Evolutionary conservation across 257 asterid species (phyloP).

Genomic region (Cordia subcordata): DNA sequence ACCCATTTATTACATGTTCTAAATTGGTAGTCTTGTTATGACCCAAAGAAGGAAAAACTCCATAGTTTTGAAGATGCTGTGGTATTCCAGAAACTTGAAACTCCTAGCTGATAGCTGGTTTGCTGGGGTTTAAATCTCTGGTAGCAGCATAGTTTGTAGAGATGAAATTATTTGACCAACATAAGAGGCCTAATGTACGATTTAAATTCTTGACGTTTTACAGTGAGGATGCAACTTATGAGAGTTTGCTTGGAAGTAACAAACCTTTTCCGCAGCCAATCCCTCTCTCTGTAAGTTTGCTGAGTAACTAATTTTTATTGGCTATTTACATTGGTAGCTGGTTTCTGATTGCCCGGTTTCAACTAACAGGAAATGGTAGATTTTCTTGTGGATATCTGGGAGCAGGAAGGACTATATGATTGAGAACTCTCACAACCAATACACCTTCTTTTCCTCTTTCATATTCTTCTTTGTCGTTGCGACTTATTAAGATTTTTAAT

Average conservation of each 20-base stretch:
- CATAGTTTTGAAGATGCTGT: no score
- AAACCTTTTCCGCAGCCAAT: constrained; percentile 76
- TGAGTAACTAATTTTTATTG: neutral
- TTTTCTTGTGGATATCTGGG: constrained; percentile 63
- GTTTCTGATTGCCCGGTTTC: neutral
- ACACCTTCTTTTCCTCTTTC: neutral
- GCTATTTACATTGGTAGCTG: neutral
- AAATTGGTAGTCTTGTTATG: no score
- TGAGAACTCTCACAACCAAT: constrained; percentile 13
- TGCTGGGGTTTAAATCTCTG: neutral
- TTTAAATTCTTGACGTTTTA: constrained; percentile 13
- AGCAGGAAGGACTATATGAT: constrained; percentile 60
- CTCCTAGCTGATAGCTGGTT: neutral
- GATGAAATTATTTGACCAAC: neutral
- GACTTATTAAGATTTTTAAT: neutral
- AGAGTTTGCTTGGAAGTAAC: constrained; percentile 72
- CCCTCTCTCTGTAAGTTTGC: constrained; percentile 72
- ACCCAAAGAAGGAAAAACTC: no score
- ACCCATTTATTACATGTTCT: no score
- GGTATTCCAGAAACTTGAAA: no score
- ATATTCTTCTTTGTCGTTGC: no score
- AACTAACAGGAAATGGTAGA: constrained; percentile 65
- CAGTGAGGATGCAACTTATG: constrained; percentile 75
- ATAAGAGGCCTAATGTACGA: neutral
- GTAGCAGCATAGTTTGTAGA: neutral